phyloP scores from a whole-genome alignment of 179 eudicot genomes.

The Dionaea muscipula region DNA sequence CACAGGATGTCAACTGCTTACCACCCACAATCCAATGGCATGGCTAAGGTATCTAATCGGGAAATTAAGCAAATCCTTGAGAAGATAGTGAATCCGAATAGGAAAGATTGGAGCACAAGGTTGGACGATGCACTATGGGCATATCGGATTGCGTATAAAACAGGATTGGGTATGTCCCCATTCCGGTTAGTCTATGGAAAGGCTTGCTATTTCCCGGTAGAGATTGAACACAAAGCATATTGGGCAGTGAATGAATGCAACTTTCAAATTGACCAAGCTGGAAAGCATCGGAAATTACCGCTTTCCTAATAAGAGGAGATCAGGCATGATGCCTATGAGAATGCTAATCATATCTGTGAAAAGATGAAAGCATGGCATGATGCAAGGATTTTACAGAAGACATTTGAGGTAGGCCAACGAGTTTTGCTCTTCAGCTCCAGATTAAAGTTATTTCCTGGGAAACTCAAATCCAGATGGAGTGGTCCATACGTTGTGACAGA shows the following conservation, averaged over 20 bases:
- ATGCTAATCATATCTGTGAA: not conserved
- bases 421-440: not conserved
- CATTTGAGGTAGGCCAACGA: not conserved
- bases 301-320: conserved; percentile 4
- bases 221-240: not conserved
- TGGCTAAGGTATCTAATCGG: not conserved
- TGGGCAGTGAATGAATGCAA: conserved; percentile 2
- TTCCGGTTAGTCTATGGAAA: not conserved
- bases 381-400: not conserved
- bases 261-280: not conserved
- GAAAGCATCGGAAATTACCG: not conserved
- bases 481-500: not conserved
- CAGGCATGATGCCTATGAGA: conserved; percentile 1
- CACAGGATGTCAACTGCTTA: conserved; percentile 1
- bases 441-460: not conserved
- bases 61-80: not conserved
- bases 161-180: not conserved
- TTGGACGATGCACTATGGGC: conserved; percentile 6
- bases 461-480: not conserved
- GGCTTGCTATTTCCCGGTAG: not conserved
- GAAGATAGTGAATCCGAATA: not conserved
- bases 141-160: not conserved
- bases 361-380: conserved; percentile 1
- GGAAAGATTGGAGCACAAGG: conserved; percentile 5
- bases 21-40: conserved; percentile 6